Percentiles rank a stretch among this genome's conserved stretches.
phyloP scores from a whole-genome alignment of 2,329 filamentous ascomycete genomes.

The Metarhizium humberi region DNA sequence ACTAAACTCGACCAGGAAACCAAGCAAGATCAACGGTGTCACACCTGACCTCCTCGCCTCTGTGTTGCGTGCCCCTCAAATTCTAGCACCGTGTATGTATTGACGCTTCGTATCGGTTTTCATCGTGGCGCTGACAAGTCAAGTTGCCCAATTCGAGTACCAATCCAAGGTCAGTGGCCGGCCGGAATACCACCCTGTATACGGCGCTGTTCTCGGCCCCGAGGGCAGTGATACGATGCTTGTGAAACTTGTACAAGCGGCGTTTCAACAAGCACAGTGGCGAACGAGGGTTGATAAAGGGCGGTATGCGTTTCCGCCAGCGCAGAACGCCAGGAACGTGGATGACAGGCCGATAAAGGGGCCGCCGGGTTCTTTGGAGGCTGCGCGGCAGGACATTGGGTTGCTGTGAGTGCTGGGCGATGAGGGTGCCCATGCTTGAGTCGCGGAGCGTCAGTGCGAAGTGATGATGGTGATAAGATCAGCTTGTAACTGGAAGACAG shows the following conservation, averaged over 20 bases:
- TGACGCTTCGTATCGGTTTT: not conserved
- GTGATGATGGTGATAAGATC: too few relatives aligned
- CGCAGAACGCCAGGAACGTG: slow-evolving; percentile 7
- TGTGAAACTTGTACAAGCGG: slow-evolving; percentile 18
- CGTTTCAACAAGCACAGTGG: slow-evolving; percentile 18
- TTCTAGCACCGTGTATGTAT: slow-evolving; percentile 26
- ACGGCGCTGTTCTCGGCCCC: slow-evolving; percentile 19
- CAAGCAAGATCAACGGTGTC: slow-evolving; percentile 14
- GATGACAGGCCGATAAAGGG: slow-evolving; percentile 3
- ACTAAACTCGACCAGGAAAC: slow-evolving; percentile 2
- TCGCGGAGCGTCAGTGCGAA: too few relatives aligned
- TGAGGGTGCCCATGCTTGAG: too few relatives aligned
- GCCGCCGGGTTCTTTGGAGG: not conserved
- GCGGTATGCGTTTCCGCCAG: slow-evolving; percentile 18
- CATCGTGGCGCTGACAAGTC: not conserved
- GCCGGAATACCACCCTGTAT: slow-evolving; percentile 21
- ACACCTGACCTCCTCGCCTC: slow-evolving; percentile 17
- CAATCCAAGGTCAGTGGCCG: slow-evolving; percentile 18
- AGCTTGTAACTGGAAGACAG: too few relatives aligned
- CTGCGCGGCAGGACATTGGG: not conserved
- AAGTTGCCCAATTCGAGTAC: slow-evolving; percentile 22
- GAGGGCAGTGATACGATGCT: slow-evolving; percentile 16
- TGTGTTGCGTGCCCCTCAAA: slow-evolving; percentile 20
- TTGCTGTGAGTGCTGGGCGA: not conserved
- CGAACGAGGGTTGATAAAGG: slow-evolving; percentile 19